Base-by-base conservation (phyloP, 2,329 filamentous ascomycete species). In the Sarocladiaceae sp. region DNA sequence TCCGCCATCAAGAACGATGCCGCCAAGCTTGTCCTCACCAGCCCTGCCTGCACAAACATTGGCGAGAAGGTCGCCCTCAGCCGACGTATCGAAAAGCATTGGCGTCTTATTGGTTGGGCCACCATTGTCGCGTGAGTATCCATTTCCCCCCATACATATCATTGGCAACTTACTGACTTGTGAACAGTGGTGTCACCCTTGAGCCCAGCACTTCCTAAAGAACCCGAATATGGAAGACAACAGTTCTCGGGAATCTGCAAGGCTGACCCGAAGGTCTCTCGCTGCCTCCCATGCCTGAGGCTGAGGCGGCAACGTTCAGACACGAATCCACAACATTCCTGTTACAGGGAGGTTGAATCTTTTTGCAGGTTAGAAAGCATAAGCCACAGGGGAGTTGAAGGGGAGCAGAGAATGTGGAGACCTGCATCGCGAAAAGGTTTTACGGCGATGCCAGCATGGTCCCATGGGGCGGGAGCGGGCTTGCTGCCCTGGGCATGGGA, bases 21-120 rank as follows among this genome's bases (percentile, higher is more conserved):
- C 53, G 94, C 94, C 53, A 97, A 97, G 78, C 81, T 99, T 60
- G 87, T 90, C 55, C 78, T 99, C 62, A 97, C 92, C 56, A 93
- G 85, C 68, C 92, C 92, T 40, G 94, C 94, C 54, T 99, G 94
- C 78, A 99, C 94, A 49, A 93, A 96, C 69, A 87, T 97, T 66
- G 92, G 92, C 59, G 93, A 99, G 80, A 97, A 99, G 87, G 92
- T 99, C 65, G 94, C 94, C 37, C 79, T 99, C 66, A 91, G 86
- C 69, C 82, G 94, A 75, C 89, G 94, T 85, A 97, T 97, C 65
- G 94, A 99, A 75, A 97, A 97, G 84, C 93, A 97, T 75, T 97
- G 93, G 93, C 89, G 91, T 75, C 79, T 95, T 66, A 95, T 96
- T 64, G 90, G 90, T 62, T 95, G 90, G 90, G 88, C 88, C 55